These are phyloP conservation scores for Mallotus nudiflorus DNA, from an alignment of 345 rosid genomes.

Conservation along the genomic window DNA sequence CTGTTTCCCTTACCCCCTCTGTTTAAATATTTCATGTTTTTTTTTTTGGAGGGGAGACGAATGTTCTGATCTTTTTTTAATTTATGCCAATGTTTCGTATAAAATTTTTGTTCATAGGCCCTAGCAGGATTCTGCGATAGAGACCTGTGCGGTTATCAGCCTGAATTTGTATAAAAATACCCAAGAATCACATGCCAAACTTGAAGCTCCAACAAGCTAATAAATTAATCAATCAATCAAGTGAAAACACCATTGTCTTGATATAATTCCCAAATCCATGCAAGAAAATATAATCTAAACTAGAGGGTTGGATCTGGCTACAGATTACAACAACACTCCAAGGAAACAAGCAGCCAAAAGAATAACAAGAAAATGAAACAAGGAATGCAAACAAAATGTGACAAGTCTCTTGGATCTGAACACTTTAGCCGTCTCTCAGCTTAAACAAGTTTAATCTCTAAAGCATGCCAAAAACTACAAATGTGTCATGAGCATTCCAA, in stretches of 20 bases:
- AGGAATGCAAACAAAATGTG: slow-evolving; percentile 3
- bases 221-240: slow-evolving; percentile 16
- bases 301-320: slow-evolving; percentile 22
- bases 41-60: too few species aligned
- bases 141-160: too few species aligned
- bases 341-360: slow-evolving; percentile 13
- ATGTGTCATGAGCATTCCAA: too few species aligned
- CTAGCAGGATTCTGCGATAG: too few species aligned
- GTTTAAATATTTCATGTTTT: too few species aligned
- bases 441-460: not conserved
- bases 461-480: not conserved
- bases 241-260: slow-evolving; percentile 17
- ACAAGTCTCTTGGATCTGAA: not conserved
- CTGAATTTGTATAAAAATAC: too few species aligned
- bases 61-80: too few species aligned
- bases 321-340: slow-evolving; percentile 8
- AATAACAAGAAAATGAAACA: slow-evolving; percentile 11
- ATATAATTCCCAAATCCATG: slow-evolving; percentile 19
- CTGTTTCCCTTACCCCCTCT: too few species aligned
- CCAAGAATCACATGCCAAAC: too few species aligned
- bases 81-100: too few species aligned
- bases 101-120: too few species aligned
- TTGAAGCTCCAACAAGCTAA: not conserved
- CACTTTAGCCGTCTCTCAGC: slow-evolving; percentile 10
- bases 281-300: slow-evolving; percentile 20